These are phyloP conservation scores for Bocquillonia castaneifolia DNA, from an alignment of 441 rosid species.

Conservation along the genomic window DNA sequence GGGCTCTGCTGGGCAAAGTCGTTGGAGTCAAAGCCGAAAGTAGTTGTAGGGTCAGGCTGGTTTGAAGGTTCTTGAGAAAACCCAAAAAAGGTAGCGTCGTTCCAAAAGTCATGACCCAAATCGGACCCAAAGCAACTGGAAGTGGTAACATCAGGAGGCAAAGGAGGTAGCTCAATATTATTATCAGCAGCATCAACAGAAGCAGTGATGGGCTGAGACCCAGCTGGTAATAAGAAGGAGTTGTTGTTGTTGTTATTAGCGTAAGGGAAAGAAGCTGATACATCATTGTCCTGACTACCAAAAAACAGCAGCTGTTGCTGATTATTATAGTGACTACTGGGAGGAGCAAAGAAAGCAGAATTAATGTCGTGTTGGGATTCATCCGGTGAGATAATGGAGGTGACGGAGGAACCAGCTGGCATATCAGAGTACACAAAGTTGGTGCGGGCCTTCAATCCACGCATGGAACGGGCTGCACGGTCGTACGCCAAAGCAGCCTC, in stretches of 20 bases:
- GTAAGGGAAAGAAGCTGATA: slow-evolving; percentile 26
- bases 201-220: slow-evolving; percentile 30
- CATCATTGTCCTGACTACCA: background rate
- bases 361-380: slow-evolving; percentile 47
- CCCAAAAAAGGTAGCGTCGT: slow-evolving; percentile 25
- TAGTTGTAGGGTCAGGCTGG: slow-evolving; percentile 4
- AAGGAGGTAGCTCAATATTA: slow-evolving; percentile 61
- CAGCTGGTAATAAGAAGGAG: no score
- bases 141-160: slow-evolving; percentile 57
- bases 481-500: slow-evolving; percentile 86
- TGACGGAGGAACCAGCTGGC: slow-evolving; percentile 74
- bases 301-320: slow-evolving; percentile 28
- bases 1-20: slow-evolving; percentile 30
- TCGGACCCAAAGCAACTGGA: slow-evolving; percentile 35
- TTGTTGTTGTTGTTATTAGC: no score
- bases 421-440: slow-evolving; percentile 82
- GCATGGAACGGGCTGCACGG: slow-evolving; percentile 74
- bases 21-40: slow-evolving; percentile 26
- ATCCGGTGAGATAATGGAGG: slow-evolving; percentile 73
- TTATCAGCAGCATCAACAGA: slow-evolving; percentile 16
- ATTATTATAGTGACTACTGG: background rate
- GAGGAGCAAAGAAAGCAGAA: slow-evolving; percentile 40
- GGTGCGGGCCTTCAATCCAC: slow-evolving; percentile 72
- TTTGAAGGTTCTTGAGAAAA: slow-evolving; percentile 16
- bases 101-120: slow-evolving; percentile 36